Conservation (phyloP, 176 grass and related monocot species). For the Hordeum marinum region DNA sequence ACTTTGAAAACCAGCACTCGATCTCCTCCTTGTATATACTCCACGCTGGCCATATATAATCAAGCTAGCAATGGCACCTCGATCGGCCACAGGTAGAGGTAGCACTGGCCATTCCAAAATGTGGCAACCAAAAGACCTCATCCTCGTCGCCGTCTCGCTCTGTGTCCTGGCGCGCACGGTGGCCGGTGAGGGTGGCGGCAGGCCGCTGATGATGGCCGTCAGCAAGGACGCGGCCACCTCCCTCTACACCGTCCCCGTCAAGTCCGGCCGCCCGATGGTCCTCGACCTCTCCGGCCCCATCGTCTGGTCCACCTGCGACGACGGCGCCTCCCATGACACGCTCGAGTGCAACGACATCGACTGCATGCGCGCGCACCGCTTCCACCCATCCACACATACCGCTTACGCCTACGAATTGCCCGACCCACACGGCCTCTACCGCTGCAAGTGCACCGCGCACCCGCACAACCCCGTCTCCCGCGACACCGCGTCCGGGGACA, state of each 20-base stretch:
- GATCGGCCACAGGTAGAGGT: too few species aligned
- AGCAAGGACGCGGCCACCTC: conserved; percentile 36
- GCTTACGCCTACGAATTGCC: too few species aligned
- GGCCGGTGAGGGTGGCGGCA: background rate
- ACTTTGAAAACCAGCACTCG: background rate
- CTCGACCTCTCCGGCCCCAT: conserved; percentile 52
- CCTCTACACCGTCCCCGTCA: conserved; percentile 28
- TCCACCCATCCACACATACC: conserved; percentile 52
- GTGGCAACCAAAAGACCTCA: background rate
- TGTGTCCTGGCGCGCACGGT: background rate
- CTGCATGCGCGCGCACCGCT: conserved; percentile 37
- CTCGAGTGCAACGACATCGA: conserved; percentile 20
- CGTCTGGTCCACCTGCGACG: conserved; percentile 38
- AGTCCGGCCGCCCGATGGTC: conserved; percentile 19
- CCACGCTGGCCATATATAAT: background rate
- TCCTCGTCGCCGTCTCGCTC: background rate
- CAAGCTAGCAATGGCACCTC: background rate
- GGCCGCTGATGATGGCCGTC: conserved; percentile 18
- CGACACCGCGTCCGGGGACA: background rate
- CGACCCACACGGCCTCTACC: too few species aligned
- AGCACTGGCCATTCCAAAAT: background rate
- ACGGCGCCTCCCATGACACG: background rate
- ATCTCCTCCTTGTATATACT: background rate
- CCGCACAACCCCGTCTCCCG: conserved; percentile 40
- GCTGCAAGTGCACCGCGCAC: conserved; percentile 46